phyloP scores from a whole-genome alignment of 768 basidiomycete genomes.

The Albatrellus ellisii region DNA sequence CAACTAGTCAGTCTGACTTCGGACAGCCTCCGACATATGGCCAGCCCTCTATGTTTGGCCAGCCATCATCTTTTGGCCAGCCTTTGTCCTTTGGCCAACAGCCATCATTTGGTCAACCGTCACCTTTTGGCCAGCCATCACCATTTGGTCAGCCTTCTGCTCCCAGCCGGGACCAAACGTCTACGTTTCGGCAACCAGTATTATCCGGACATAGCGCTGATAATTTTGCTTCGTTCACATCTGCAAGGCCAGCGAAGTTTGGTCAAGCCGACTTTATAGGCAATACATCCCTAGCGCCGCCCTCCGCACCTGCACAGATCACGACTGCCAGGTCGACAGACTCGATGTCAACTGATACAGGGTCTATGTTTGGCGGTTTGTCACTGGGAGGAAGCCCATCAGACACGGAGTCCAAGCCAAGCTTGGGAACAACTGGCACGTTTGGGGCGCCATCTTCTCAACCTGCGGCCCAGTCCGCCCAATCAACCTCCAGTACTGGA shows the following conservation, averaged over 20 bases:
- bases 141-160: conserved; percentile 4
- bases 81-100: conserved; percentile 1
- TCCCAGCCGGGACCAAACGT: conserved; percentile 2
- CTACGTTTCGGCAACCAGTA: too few species aligned
- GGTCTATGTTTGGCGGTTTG: conserved; percentile 16
- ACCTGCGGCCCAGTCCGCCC: not conserved
- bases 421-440: conserved; percentile 11
- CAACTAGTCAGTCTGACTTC: not conserved
- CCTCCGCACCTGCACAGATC: conserved; percentile 7
- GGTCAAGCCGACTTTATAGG: conserved; percentile 14
- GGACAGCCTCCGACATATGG: conserved; percentile 1
- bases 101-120: not conserved
- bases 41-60: not conserved
- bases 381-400: conserved; percentile 15
- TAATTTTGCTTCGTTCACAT: conserved; percentile 16
- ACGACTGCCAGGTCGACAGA: conserved; percentile 6
- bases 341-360: conserved; percentile 11
- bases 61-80: conserved; percentile 8
- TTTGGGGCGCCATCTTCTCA: conserved; percentile 17
- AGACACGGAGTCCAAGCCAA: conserved; percentile 8
- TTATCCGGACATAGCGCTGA: too few species aligned
- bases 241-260: conserved; percentile 13
- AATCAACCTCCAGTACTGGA: conserved; percentile 7
- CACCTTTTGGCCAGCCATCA: conserved; percentile 1
- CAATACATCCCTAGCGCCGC: conserved; percentile 4